Conservation (phyloP, 179 eudicot genomes). For the Vitellaria paradoxa region DNA sequence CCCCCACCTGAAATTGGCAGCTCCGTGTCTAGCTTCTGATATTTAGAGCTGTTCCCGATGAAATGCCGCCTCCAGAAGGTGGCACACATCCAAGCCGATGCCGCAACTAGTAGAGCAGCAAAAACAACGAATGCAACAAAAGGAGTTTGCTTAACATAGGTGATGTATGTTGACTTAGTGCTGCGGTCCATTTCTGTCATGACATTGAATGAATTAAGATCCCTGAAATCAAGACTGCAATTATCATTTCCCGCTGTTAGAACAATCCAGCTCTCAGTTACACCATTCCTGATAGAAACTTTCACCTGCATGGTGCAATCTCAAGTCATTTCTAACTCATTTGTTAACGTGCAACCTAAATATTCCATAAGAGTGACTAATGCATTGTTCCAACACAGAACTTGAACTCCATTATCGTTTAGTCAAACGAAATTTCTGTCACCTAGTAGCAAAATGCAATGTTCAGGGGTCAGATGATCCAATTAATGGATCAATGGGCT, state of each 20-base stretch:
- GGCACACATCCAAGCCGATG: constrained; percentile 42
- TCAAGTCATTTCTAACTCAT: not conserved
- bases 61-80: constrained; percentile 35
- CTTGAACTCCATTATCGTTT: not conserved
- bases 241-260: constrained; percentile 45
- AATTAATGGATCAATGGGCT: not conserved
- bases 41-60: constrained; percentile 32
- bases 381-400: not conserved
- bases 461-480: not conserved
- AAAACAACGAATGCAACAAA: constrained; percentile 26
- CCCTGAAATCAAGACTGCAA: constrained; percentile 59
- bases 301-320: constrained; percentile 47
- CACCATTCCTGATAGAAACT: constrained; percentile 51
- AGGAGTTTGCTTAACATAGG: constrained; percentile 32
- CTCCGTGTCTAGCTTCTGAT: constrained; percentile 57
- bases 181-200: constrained; percentile 21
- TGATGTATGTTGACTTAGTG: constrained; percentile 23
- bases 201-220: constrained; percentile 26
- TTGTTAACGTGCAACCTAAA: not conserved
- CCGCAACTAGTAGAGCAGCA: constrained; percentile 36
- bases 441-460: constrained; percentile 9
- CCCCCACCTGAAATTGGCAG: constrained; percentile 50
- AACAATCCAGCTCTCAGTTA: constrained; percentile 42
- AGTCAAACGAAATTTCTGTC: not conserved
- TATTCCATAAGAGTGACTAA: not conserved